Conservation (phyloP, 2,329 filamentous ascomycete species). For the Malbranchea cinnamomea region DNA sequence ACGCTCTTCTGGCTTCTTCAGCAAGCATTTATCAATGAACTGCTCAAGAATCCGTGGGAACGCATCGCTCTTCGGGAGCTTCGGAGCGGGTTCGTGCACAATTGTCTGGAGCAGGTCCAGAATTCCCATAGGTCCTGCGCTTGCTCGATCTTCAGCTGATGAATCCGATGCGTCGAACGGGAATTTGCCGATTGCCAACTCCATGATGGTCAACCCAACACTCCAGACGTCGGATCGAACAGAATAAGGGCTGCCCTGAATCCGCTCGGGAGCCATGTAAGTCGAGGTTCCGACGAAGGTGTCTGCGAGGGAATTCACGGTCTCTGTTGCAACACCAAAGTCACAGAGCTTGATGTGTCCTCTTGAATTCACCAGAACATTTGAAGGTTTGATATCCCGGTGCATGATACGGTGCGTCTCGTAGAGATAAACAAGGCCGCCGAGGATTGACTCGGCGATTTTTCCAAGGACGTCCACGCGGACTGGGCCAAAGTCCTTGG, state of each 20-base stretch:
- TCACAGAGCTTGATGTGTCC: conserved; percentile 96
- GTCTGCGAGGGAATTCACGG: conserved; percentile 94
- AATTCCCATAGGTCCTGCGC: conserved; percentile 72
- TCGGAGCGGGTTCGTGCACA: conserved; percentile 87
- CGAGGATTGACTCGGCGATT: conserved; percentile 89
- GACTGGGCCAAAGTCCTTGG: conserved; percentile 85
- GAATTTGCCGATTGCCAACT: conserved; percentile 92
- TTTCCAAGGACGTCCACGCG: conserved; percentile 94
- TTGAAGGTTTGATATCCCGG: conserved; percentile 95
- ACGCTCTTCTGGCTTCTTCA: conserved; percentile 74
- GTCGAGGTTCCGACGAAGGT: conserved; percentile 98
- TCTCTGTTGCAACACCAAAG: conserved; percentile 95
- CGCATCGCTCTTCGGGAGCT: conserved; percentile 88
- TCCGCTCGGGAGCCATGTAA: conserved; percentile 97
- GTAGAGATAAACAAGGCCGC: conserved; percentile 89
- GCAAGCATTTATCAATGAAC: conserved; percentile 90
- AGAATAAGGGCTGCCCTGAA: conserved; percentile 91
- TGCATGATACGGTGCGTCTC: conserved; percentile 97
- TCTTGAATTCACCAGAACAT: conserved; percentile 87
- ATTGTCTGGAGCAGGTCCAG: conserved; percentile 93
- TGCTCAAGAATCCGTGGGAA: conserved; percentile 92
- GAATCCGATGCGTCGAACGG: conserved; percentile 78
- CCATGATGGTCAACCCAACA: conserved; percentile 90
- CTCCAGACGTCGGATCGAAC: conserved; percentile 99
- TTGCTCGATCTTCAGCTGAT: conserved; percentile 51